Evolutionary conservation across 768 basidiomycete species (phyloP).

Genomic region (Phylloporus sp.): DNA sequence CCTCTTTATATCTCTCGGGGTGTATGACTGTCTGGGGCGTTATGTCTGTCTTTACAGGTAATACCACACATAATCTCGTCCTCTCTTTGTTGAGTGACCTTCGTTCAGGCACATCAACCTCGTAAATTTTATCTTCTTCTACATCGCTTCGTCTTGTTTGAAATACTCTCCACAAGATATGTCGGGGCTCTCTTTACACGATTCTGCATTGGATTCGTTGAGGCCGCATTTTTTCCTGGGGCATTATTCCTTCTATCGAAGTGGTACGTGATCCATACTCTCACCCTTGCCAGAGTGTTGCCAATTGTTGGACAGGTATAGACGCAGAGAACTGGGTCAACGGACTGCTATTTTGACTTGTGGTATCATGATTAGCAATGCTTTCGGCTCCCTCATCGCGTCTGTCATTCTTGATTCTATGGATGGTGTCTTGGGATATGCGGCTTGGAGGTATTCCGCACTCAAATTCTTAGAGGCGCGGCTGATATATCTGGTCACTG

Average conservation of each 20-base stretch:
- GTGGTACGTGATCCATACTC: constrained; percentile 30
- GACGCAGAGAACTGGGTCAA: constrained; percentile 62
- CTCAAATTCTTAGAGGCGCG: neutral
- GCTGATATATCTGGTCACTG: neutral
- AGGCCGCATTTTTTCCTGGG: constrained; percentile 70
- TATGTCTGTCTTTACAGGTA: constrained; percentile 53
- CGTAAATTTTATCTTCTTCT: constrained; percentile 18
- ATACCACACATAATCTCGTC: constrained; percentile 2
- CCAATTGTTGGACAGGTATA: constrained; percentile 57
- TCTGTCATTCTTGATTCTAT: constrained; percentile 70
- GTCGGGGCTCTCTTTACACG: constrained; percentile 61
- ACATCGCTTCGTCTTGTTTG: neutral
- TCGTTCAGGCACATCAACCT: constrained; percentile 39
- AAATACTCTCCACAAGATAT: constrained; percentile 43
- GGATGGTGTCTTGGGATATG: constrained; percentile 62
- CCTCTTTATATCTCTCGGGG: constrained; percentile 61
- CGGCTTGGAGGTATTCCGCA: constrained; percentile 63
- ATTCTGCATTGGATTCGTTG: constrained; percentile 76
- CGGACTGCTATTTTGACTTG: constrained; percentile 66
- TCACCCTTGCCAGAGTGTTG: constrained; percentile 33
- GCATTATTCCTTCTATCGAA: constrained; percentile 39
- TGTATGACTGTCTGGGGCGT: constrained; percentile 74
- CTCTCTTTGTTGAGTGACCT: neutral
- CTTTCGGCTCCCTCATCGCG: constrained; percentile 76
- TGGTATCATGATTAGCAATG: constrained; percentile 75